These are phyloP conservation scores for Fusarium sp. DNA, from an alignment of 2,329 filamentous ascomycete species.

Conservation along the genomic window DNA sequence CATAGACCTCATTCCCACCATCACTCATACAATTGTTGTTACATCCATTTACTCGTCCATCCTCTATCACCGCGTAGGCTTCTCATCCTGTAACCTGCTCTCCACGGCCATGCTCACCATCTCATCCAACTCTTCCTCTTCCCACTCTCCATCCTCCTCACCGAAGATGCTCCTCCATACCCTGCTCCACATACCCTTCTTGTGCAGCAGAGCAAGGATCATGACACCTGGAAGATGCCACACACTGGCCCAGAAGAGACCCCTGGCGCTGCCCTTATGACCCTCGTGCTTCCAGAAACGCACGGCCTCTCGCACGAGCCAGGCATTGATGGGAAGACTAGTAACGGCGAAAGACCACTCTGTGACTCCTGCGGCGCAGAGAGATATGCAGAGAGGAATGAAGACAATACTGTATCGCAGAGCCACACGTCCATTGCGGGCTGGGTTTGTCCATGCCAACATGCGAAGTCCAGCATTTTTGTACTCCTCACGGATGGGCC, in stretches of 20 bases:
- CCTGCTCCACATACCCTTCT: conserved; percentile 88
- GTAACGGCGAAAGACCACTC: conserved; percentile 85
- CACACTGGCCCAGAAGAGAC: conserved; percentile 95
- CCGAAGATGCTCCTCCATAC: conserved; percentile 76
- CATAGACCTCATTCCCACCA: conserved; percentile 12
- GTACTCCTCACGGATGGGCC: conserved; percentile 90
- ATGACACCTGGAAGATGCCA: conserved; percentile 93
- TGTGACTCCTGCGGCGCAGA: conserved; percentile 82
- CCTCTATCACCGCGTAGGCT: conserved; percentile 28
- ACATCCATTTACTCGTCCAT: conserved; percentile 30
- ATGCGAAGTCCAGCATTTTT: conserved; percentile 71
- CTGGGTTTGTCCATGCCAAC: conserved; percentile 88
- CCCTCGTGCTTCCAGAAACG: conserved; percentile 82
- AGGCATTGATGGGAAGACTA: conserved; percentile 81
- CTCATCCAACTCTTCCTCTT: conserved; percentile 62
- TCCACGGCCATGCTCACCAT: conserved; percentile 50
- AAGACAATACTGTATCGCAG: conserved; percentile 85
- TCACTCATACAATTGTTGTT: conserved; percentile 41
- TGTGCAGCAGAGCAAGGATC: conserved; percentile 88
- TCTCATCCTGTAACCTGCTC: conserved; percentile 25
- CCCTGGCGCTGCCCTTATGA: conserved; percentile 78
- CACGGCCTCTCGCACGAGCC: conserved; percentile 82
- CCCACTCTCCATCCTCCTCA: conserved; percentile 63
- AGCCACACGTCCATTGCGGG: conserved; percentile 84
- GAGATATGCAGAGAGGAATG: conserved; percentile 81